Percentiles rank a stretch among this genome's conserved stretches.
phyloP scores from a whole-genome alignment of 1,284 basidiomycete genomes.

The Cystobasidium slooffiae region DNA sequence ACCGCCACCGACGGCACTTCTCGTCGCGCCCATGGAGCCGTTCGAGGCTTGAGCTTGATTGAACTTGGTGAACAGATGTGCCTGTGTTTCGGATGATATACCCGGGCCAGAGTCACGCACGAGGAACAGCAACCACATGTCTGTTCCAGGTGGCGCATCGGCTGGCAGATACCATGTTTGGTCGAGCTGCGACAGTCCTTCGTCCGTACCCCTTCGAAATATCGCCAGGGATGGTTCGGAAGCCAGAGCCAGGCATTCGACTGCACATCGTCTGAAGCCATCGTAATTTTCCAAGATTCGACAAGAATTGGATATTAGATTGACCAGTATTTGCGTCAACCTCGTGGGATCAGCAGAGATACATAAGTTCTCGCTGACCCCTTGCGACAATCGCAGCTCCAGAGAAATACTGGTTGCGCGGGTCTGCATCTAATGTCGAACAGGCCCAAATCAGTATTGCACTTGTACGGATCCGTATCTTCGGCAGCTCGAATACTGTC shows the following conservation, averaged over 20 bases:
- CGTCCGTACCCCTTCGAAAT: constrained; percentile 21
- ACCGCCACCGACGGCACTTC: constrained; percentile 23
- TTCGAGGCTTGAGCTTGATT: constrained; percentile 35
- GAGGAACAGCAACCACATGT: constrained; percentile 27
- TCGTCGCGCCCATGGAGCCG: constrained; percentile 9
- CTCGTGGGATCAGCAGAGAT: constrained; percentile 48
- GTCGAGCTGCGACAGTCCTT: constrained; percentile 4
- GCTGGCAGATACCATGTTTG: neutral
- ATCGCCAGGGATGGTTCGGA: constrained; percentile 10
- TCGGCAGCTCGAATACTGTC: neutral
- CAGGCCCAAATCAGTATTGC: too few species aligned
- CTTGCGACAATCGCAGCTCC: neutral
- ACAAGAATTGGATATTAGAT: constrained; percentile 49
- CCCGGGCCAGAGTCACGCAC: constrained; percentile 40
- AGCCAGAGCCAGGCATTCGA: constrained; percentile 4
- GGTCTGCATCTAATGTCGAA: constrained; percentile 22
- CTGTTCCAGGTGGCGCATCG: constrained; percentile 2
- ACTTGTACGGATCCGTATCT: neutral
- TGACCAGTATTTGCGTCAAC: constrained; percentile 50
- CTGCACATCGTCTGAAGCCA: constrained; percentile 20
- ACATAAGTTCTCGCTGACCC: constrained; percentile 8
- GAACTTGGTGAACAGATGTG: constrained; percentile 47
- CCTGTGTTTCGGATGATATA: constrained; percentile 27
- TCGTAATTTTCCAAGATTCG: constrained; percentile 37
- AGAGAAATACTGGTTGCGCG: constrained; percentile 26